Base-by-base conservation (phyloP, 306 rosid genomes). In the Prunus mume region DNA sequence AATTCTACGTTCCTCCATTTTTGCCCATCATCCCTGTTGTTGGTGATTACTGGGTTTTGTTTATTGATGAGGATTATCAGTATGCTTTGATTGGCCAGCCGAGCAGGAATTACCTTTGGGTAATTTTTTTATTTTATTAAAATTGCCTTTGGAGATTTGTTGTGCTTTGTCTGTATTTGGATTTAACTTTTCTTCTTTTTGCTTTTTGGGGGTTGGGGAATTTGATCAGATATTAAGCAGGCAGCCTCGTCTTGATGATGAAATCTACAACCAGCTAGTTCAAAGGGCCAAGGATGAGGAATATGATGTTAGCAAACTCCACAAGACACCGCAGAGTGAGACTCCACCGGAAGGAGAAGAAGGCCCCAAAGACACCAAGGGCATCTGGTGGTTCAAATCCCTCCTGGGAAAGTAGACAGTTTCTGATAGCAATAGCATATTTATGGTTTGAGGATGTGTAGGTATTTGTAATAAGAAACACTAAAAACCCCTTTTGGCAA, bases 31-130 rank as follows among this genome's bases (percentile, higher is more conserved):
- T 95, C 34, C 99, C 97, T 60, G 84, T 95, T 25, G 11, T 19
- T 69, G 97, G 99, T 0, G 90, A 95, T 76, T 95, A 92, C 84
- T 95, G 99, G 99, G 86, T 95, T 81, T 79, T 95, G 84, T 87
- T 0, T 75, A 69, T 95, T 80, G 95, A 94, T 79, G 70, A 69
- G 0, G 92, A 90, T 75, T 94, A 94, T 82, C 91, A 83, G 28
- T 73, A 84, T 77, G 98, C 92, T 74, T 69, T 94, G 45, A 54
- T 94, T 79, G 98, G 98, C 27, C 81, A 92, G 76, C 99, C 99
- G 15, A 76, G 76, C 78, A 83, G 96, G 81, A 90, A 19, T 3
- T 90, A 72, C 65, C 97, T 95, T 47, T 95, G 99, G 99, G 99
- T 95, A 87, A 5, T 38, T 30, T 5, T 6, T 14, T 38, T 19